A percentile compares a stretch with the other conserved stretches of the same genome.
Evolutionary conservation across 225 moss, liverwort and hornwort species (phyloP).

Genomic region (Asterella californica): DNA sequence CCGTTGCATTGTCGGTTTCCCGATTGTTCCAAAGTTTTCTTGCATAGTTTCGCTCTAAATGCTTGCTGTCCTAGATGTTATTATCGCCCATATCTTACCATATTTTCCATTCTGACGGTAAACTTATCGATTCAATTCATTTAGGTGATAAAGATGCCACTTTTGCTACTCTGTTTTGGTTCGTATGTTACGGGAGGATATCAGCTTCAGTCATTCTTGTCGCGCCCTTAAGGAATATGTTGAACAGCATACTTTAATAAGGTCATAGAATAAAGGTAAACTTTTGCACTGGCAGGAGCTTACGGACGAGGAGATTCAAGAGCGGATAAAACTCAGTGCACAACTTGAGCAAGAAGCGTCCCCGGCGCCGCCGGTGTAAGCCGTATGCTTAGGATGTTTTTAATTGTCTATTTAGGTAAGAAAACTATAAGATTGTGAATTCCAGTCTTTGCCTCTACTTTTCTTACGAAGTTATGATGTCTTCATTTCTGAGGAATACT

Average conservation of each 20-base stretch:
- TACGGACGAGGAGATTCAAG: constrained; percentile 16
- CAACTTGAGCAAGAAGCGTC: neutral
- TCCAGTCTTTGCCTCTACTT: too few species aligned
- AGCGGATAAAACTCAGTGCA: neutral
- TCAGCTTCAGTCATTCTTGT: neutral
- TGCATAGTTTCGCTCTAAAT: too few species aligned
- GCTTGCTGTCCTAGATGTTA: too few species aligned
- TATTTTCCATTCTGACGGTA: too few species aligned
- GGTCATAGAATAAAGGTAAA: too few species aligned
- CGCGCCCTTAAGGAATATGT: neutral
- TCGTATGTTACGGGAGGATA: neutral
- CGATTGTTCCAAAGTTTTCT: too few species aligned
- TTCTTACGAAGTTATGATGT: too few species aligned
- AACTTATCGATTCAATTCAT: neutral
- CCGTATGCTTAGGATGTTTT: neutral
- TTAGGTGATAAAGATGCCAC: neutral
- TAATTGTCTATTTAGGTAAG: neutral
- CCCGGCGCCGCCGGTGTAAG: neutral
- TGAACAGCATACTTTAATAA: neutral
- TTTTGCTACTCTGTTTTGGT: neutral
- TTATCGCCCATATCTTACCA: too few species aligned
- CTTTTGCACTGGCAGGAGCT: constrained; percentile 5
- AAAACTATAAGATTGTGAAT: too few species aligned
- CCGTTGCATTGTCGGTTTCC: too few species aligned
- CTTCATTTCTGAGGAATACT: too few species aligned